Base-by-base conservation (phyloP, 202 grass and related monocot species). In the Tripidium arundinaceum region DNA sequence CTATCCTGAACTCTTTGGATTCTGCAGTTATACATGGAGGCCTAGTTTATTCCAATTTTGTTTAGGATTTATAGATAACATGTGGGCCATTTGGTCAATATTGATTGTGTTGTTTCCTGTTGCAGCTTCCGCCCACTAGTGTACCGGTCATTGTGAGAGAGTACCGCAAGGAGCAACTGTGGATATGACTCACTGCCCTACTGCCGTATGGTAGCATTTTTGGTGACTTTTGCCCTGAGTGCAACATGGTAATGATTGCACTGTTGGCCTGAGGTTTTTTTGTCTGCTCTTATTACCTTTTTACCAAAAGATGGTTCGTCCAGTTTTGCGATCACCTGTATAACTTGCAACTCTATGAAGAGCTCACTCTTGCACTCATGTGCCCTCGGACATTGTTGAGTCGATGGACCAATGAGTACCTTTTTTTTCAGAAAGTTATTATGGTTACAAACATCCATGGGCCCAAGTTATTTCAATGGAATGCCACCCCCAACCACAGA, bases 91-190 rank as follows among this genome's bases (percentile, higher is more conserved):
- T 39, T 26, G 40, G 13, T 26, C 21, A 50, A 31, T 52, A 49
- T 75, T 54, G 22, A 72, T 46, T 28, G 16, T 21, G 11, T 33
- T 72, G 37, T 39, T 63, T 70, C 78, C 21, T 69, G 25, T 62
- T 89, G 61, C 87, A 94, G 91, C 91, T 94, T 36, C 91, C 91
- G 33, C 88, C 91, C 2, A 91, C 91, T 58, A 94, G 91, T 79
- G 91, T 91, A 59, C 91, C 91, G 3, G 91, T 94, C 64, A 89
- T 94, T 84, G 89, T 94, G 19, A 81, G 91, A 64, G 86, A 94
- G 62, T 94, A 91, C 66, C 83, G 91, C 21, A 88, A 81, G 72
- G 91, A 94, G 45, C 86, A 80, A 62, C 47, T 97, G 46, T 93
- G 90, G 94, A 89, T 93, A 88, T 97, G 58, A 83, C 76, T 29